Evolutionary conservation across 768 basidiomycete species (phyloP), one percentile per base, ranked within the genome.

Genomic region (Phylloporus sp.): DNA sequence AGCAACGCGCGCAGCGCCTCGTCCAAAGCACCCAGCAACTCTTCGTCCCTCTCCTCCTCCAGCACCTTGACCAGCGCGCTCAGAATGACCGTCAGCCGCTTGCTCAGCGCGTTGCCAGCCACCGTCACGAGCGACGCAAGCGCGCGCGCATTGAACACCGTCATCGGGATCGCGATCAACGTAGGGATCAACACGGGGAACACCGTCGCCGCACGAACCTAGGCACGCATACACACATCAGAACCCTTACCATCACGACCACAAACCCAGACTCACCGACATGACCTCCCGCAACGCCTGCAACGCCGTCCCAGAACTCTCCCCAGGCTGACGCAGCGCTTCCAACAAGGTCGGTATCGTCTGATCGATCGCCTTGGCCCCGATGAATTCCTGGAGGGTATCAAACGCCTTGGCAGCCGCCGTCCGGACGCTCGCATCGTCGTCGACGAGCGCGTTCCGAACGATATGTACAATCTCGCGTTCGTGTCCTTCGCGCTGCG

Each of bases 121-220:
- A 98, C 96, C 0, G 89, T 87, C 13, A 98, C 92, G 31, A 99
- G 76, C 0, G 93, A 85, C 3, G 84, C 86, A 9, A 98, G 71
- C 2, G 95, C 96, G 6, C 85, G 82, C 15, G 89, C 90, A 60
- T 98, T 98, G 82, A 97, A 98, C 9, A 86, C 81, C 4, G 93
- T 83, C 80, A 98, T 95, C 0, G 94, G 96, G 7, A 78, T 79
- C 5, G 87, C 80, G 32, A 89, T 93, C 49, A 99, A 72, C 1
- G 93, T 95, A 0, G 94, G 96, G 48, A 99, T 90, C 46, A 98
- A 73, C 17, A 97, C 89, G 0, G 96, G 96, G 89, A 98, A 98
- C 31, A 98, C 93, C 9, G 89, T 92, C 32, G 85, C 77, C 13
- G 95, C 90, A 31, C 94, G 90, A 56, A 97, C 89, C 88, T 93